phyloP scores from a whole-genome alignment of 2,329 filamentous ascomycete genomes.

The Rutstroemia sp. region DNA sequence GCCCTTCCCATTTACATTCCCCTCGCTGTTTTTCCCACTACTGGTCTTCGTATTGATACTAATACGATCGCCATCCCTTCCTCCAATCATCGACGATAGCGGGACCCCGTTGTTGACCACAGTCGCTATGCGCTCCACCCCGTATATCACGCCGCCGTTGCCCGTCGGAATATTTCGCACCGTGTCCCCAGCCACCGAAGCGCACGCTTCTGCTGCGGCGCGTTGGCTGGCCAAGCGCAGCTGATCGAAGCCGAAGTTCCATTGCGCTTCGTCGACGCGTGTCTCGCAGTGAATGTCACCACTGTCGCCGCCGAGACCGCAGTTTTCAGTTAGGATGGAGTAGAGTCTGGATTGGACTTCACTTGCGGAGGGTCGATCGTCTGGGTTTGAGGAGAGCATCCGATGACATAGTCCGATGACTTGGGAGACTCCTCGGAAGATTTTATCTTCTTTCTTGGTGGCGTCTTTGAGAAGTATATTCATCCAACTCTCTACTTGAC shows the following conservation, averaged over 20 bases:
- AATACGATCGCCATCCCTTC: slow-evolving; percentile 12
- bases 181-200: slow-evolving; percentile 16
- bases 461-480: slow-evolving; percentile 52
- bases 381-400: slow-evolving; percentile 47
- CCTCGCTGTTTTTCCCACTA: slow-evolving; percentile 20
- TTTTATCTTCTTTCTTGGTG: slow-evolving; percentile 35
- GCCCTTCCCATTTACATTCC: slow-evolving; percentile 22
- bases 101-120: slow-evolving; percentile 8
- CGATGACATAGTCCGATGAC: slow-evolving; percentile 44
- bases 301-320: slow-evolving; percentile 12
- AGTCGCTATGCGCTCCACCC: slow-evolving; percentile 17
- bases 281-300: slow-evolving; percentile 23
- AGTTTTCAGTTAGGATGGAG: slow-evolving; percentile 38
- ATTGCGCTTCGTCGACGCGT: slow-evolving; percentile 13
- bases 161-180: slow-evolving; percentile 9
- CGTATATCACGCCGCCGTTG: slow-evolving; percentile 20
- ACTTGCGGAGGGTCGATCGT: slow-evolving; percentile 44
- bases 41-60: slow-evolving; percentile 22
- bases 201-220: slow-evolving; percentile 27
- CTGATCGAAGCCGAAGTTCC: slow-evolving; percentile 24
- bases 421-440: slow-evolving; percentile 44
- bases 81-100: slow-evolving; percentile 3
- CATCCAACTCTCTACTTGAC: slow-evolving; percentile 65
- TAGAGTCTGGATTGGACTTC: slow-evolving; percentile 47
- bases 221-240: slow-evolving; percentile 25